Conservation (phyloP, 164 flowering plant species). For the Chimonanthus salicifolius region DNA sequence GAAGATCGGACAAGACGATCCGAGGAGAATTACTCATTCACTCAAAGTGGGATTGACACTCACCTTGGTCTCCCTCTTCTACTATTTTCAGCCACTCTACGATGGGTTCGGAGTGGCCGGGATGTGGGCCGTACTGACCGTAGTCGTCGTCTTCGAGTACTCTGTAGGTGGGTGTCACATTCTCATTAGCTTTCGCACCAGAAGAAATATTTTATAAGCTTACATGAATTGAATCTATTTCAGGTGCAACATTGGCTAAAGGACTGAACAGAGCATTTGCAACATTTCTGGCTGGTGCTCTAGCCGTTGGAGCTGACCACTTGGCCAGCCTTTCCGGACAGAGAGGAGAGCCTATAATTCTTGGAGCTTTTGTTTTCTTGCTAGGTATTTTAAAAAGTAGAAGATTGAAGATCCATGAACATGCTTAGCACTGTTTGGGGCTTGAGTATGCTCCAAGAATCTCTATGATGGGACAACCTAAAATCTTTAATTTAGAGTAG, state of each 20-base stretch:
- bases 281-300: slow-evolving; percentile 60
- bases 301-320: slow-evolving; percentile 60
- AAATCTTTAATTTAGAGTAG: too few species aligned
- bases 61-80: slow-evolving; percentile 61
- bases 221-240: neutral
- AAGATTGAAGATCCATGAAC: too few species aligned
- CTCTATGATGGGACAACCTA: neutral
- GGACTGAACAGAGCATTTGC: slow-evolving; percentile 66
- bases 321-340: slow-evolving; percentile 49
- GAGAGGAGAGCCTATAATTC: slow-evolving; percentile 52
- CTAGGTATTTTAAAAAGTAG: slow-evolving; percentile 31
- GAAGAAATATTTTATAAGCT: neutral
- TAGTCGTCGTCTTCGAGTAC: slow-evolving; percentile 73
- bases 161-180: slow-evolving; percentile 49
- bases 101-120: slow-evolving; percentile 54
- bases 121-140: slow-evolving; percentile 85
- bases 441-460: neutral
- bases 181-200: neutral
- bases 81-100: slow-evolving; percentile 56
- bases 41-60: slow-evolving; percentile 73
- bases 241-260: slow-evolving; percentile 68
- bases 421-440: neutral
- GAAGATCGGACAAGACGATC: slow-evolving; percentile 66
- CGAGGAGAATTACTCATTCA: slow-evolving; percentile 64
- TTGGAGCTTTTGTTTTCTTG: slow-evolving; percentile 51